Base-by-base conservation (phyloP, 2,329 filamentous ascomycete species). In the Rutstroemia sp. region DNA sequence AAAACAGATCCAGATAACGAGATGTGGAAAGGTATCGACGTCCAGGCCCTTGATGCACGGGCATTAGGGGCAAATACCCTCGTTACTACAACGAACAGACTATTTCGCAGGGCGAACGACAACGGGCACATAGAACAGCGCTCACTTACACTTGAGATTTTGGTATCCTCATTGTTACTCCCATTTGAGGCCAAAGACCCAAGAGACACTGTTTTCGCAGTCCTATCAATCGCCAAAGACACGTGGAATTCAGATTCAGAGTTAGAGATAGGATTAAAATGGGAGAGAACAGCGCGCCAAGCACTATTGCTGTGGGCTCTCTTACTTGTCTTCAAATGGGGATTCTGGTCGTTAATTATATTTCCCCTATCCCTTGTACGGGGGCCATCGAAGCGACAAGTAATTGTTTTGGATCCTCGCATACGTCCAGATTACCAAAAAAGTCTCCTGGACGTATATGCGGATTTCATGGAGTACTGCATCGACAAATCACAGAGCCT, bases 391-490 rank as follows among this genome's bases (percentile, higher is more conserved):
- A 25, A 19, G 1, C n/a, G 17, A 25, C 6, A 14, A 14, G 17
- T 25, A 4, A 17, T 19, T 25, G 42, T 38, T n/a, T 21, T 47
- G 16, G 59, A 64, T 30, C 27, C 39, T 7, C 48, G 63, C 5
- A 57, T 65, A 34, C 39, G 45, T 2, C 59, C 63, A 8, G 47
- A 61, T 21, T 64, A 65, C 25, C 23, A 58, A 3, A 65, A 64
- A 44, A 12, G 38, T 16, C 48, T 63, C 4, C 30, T 45, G 1
- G 61, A 64, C 42, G 60, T 64, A 4, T 64, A 51, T 46, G 47
- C 58, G 2, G 60, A 64, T 34, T 65, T 65, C 34, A 63, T 64
- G 14, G 56, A 64, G 7, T 65, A 62, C 34, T 63, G 61, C 19
- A 59, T 65, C 10, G 60, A 63, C 9, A 55, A 53, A 3, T 65